phyloP scores from a whole-genome alignment of 306 rosid species.

The Amphicarpaea edgeworthii region DNA sequence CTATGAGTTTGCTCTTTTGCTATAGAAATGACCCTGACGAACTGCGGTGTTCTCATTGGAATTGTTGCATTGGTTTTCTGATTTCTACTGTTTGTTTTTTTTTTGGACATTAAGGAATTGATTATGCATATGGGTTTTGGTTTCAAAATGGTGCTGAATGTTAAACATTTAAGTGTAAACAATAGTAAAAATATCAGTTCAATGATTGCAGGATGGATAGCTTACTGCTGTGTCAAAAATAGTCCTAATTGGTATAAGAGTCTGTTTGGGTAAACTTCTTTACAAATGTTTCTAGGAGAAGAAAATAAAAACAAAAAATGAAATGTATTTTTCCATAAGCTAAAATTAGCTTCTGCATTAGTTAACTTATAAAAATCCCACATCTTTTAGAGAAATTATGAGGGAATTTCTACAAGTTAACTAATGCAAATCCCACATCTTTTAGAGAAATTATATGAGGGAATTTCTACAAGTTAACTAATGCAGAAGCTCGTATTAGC shows the following conservation, averaged over 20 bases:
- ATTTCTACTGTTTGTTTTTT: background rate
- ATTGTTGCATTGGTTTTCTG: slow-evolving; percentile 17
- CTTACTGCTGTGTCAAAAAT: background rate
- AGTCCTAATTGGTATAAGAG: background rate
- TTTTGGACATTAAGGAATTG: background rate
- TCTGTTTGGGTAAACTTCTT: too few species aligned
- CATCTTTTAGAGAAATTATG: too few species aligned
- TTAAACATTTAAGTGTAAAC: slow-evolving; percentile 5
- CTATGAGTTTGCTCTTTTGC: slow-evolving; percentile 23
- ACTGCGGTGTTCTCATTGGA: background rate
- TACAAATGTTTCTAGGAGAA: too few species aligned
- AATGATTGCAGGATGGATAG: background rate
- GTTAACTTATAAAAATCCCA: too few species aligned
- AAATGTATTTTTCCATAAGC: too few species aligned
- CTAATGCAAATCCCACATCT: too few species aligned
- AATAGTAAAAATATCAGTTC: background rate
- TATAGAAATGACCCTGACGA: slow-evolving; percentile 16
- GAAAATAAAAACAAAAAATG: too few species aligned
- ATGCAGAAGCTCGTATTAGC: too few species aligned
- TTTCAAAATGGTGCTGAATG: background rate
- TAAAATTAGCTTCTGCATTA: too few species aligned
- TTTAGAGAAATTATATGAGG: too few species aligned
- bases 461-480: too few species aligned
- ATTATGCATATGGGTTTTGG: background rate
- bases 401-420: too few species aligned